Conservation (phyloP, 2,329 filamentous ascomycete genomes). For the Cadophora luteo-olivacea region DNA sequence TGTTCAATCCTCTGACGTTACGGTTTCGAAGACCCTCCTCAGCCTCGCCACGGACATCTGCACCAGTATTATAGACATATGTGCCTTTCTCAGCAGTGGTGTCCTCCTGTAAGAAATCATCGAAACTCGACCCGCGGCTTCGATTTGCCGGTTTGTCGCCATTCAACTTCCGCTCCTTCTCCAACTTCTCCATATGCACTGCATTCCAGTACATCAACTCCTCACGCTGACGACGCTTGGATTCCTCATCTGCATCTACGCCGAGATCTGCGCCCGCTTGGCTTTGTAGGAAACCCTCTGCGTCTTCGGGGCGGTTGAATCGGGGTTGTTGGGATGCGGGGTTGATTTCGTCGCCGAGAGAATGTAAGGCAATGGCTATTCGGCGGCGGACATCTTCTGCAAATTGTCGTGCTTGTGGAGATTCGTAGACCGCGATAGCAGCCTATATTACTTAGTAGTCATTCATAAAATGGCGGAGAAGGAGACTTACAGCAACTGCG, state of each 20-base stretch:
- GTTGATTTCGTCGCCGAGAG: slow-evolving; percentile 62
- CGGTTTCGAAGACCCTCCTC: slow-evolving; percentile 56
- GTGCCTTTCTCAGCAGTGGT: slow-evolving; percentile 58
- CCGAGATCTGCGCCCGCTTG: slow-evolving; percentile 51
- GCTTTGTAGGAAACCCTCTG: slow-evolving; percentile 66
- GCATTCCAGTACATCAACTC: slow-evolving; percentile 72
- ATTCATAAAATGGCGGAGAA: neutral
- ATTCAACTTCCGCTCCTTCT: slow-evolving; percentile 44
- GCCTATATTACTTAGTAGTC: slow-evolving; percentile 36
- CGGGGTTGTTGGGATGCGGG: slow-evolving; percentile 51
- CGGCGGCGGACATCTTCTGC: slow-evolving; percentile 66
- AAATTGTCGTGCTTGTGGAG: slow-evolving; percentile 66
- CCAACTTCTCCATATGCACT: slow-evolving; percentile 56
- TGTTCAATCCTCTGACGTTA: slow-evolving; percentile 53
- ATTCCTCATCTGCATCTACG: slow-evolving; percentile 68
- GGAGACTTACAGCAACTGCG: slow-evolving; percentile 43
- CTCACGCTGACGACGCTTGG: slow-evolving; percentile 65
- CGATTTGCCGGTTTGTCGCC: slow-evolving; percentile 40
- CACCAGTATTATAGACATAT: slow-evolving; percentile 63
- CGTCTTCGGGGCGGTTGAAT: slow-evolving; percentile 71
- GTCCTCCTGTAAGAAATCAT: slow-evolving; percentile 64
- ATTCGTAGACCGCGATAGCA: slow-evolving; percentile 61
- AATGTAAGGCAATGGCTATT: slow-evolving; percentile 65
- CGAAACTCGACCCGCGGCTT: slow-evolving; percentile 51
- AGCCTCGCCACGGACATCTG: slow-evolving; percentile 49